Conservation (phyloP, 179 eudicot species). For the Drosera spatulata region DNA sequence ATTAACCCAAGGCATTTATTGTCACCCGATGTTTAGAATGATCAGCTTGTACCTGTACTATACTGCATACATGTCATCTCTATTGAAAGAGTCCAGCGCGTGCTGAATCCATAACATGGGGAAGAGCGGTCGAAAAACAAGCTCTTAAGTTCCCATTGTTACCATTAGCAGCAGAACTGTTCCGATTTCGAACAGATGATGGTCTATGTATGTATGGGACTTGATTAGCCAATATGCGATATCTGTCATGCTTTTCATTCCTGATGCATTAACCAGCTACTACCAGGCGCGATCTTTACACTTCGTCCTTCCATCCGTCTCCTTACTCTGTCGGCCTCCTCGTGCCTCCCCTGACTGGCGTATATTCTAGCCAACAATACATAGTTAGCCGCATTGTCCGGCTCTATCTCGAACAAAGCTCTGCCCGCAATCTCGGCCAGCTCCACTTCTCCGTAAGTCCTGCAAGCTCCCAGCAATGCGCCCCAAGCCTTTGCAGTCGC, state of each 20-base stretch:
- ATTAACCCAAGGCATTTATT: too few species aligned
- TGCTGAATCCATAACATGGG: too few species aligned
- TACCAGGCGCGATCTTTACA: slow-evolving; percentile 47
- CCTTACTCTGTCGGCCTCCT: slow-evolving; percentile 48
- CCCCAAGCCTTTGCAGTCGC: slow-evolving; percentile 77
- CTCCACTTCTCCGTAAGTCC: slow-evolving; percentile 56
- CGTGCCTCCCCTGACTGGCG: slow-evolving; percentile 40
- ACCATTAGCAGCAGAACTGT: too few species aligned
- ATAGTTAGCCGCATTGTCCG: slow-evolving; percentile 61
- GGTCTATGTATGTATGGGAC: too few species aligned
- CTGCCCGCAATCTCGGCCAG: slow-evolving; percentile 53
- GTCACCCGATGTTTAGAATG: too few species aligned
- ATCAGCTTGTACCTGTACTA: too few species aligned
- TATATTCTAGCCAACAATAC: slow-evolving; percentile 49
- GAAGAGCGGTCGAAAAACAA: too few species aligned
- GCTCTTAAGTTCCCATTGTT: too few species aligned
- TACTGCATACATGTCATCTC: too few species aligned
- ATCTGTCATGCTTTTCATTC: background rate
- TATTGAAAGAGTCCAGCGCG: too few species aligned
- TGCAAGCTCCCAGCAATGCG: slow-evolving; percentile 60
- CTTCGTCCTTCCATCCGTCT: slow-evolving; percentile 43
- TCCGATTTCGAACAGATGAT: too few species aligned
- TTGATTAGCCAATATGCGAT: too few species aligned
- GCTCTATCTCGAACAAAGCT: slow-evolving; percentile 60
- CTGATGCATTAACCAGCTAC: slow-evolving; percentile 40